Evolutionary conservation across 768 basidiomycete genomes (phyloP).

Genomic region (Amanita jacksonii): DNA sequence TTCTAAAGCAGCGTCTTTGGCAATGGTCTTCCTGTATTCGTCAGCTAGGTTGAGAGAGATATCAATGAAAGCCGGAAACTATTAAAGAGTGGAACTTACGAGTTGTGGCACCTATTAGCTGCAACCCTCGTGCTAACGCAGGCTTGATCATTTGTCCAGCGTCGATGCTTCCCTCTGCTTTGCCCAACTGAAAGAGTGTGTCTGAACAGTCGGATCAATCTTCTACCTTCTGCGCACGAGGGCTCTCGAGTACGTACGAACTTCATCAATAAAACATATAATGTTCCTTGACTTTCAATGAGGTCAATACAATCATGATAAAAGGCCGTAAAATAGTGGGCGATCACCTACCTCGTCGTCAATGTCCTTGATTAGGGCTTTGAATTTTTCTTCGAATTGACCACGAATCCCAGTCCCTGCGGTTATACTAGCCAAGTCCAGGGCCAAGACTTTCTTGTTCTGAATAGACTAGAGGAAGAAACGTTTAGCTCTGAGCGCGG

Average conservation of each 20-base stretch:
- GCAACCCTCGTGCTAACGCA: constrained; percentile 77
- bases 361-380: constrained; percentile 81
- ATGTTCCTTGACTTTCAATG: constrained; percentile 51
- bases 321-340: constrained; percentile 16
- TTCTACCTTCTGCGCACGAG: neutral
- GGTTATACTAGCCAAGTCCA: constrained; percentile 77
- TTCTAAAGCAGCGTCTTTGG: constrained; percentile 86
- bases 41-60: constrained; percentile 38
- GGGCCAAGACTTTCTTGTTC: constrained; percentile 77
- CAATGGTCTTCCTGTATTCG: constrained; percentile 86
- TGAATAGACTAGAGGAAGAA: constrained; percentile 44
- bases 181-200: constrained; percentile 79
- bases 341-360: constrained; percentile 66
- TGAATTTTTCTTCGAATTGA: constrained; percentile 92
- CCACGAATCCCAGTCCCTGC: constrained; percentile 89
- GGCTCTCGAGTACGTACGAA: constrained; percentile 51
- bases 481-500: neutral
- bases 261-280: constrained; percentile 93
- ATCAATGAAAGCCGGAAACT: neutral
- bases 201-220: constrained; percentile 28
- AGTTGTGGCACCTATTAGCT: constrained; percentile 87
- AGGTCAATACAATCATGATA: constrained; percentile 5
- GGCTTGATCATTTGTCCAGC: constrained; percentile 94
- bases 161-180: constrained; percentile 86
- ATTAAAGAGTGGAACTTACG: constrained; percentile 33